phyloP scores from a whole-genome alignment of 345 rosid species.

The Bruguiera parviflora region DNA sequence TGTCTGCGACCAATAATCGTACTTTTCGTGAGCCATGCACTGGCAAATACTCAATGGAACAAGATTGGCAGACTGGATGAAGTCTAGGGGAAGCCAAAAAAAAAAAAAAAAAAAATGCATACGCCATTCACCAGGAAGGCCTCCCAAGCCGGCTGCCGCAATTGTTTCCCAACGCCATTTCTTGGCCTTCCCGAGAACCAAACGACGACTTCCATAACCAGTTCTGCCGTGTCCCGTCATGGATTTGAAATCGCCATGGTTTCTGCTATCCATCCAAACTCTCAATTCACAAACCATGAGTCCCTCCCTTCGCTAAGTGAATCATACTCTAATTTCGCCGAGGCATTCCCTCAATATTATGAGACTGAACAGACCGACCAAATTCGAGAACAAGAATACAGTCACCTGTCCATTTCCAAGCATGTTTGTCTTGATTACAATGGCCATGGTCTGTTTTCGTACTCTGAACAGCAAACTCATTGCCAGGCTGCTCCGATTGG shows the following conservation, averaged over 20 bases:
- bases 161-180: slow-evolving; percentile 53
- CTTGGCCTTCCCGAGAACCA: slow-evolving; percentile 24
- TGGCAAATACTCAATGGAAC: neutral
- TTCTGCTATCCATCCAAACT: slow-evolving; percentile 41
- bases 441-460: slow-evolving; percentile 77
- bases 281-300: slow-evolving; percentile 72
- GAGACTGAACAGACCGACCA: slow-evolving; percentile 52
- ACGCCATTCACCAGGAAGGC: slow-evolving; percentile 42
- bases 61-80: neutral
- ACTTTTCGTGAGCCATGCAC: slow-evolving; percentile 4
- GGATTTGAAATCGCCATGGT: slow-evolving; percentile 43
- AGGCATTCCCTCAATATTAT: slow-evolving; percentile 48
- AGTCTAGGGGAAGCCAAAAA: neutral
- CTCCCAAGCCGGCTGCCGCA: slow-evolving; percentile 46
- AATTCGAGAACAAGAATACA: slow-evolving; percentile 59
- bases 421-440: slow-evolving; percentile 61
- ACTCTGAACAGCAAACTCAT: slow-evolving; percentile 36
- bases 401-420: slow-evolving; percentile 46
- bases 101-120: slow-evolving; percentile 29
- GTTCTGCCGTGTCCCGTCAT: slow-evolving; percentile 28
- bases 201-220: neutral
- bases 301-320: slow-evolving; percentile 66
- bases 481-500: slow-evolving; percentile 5
- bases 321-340: slow-evolving; percentile 45
- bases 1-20: neutral